These are phyloP conservation scores for Gynostemma pentaphyllum DNA, from an alignment of 306 rosid genomes.

Conservation along the genomic window DNA sequence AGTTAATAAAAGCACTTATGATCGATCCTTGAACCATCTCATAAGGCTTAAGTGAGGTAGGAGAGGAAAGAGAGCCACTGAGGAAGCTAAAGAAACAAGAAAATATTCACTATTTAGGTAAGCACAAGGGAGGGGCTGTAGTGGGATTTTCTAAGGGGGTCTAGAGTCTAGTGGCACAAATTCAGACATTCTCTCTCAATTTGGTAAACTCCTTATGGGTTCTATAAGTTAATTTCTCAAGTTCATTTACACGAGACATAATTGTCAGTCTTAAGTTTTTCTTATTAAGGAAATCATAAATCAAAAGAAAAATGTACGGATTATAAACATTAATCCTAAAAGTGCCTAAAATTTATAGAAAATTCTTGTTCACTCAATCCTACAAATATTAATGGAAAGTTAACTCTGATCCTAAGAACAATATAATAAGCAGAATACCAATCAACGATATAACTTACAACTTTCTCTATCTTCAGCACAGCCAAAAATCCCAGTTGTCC, in stretches of 20 bases:
- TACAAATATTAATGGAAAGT: not conserved
- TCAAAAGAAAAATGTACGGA: not conserved
- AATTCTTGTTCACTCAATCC: not conserved
- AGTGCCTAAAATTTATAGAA: not conserved
- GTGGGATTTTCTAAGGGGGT: not conserved
- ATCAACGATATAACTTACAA: conserved; percentile 40
- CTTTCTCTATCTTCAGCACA: conserved; percentile 81
- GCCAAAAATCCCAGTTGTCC: conserved; percentile 91
- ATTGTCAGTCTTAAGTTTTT: not conserved
- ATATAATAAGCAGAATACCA: not conserved
- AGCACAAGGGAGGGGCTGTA: not conserved
- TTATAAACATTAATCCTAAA: not conserved
- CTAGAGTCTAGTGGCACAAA: no score
- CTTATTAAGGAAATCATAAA: not conserved
- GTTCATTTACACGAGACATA: not conserved
- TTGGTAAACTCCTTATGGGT: not conserved
- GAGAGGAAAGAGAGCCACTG: not conserved
- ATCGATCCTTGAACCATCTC: not conserved
- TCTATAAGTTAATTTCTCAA: not conserved
- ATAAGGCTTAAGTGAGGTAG: not conserved
- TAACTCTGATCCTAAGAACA: not conserved
- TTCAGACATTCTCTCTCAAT: not conserved
- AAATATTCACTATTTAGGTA: not conserved
- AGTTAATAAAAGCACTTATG: not conserved
- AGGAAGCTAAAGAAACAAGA: not conserved